phyloP scores from a whole-genome alignment of 1,284 basidiomycete genomes.

The Leccinum pachyderme region DNA sequence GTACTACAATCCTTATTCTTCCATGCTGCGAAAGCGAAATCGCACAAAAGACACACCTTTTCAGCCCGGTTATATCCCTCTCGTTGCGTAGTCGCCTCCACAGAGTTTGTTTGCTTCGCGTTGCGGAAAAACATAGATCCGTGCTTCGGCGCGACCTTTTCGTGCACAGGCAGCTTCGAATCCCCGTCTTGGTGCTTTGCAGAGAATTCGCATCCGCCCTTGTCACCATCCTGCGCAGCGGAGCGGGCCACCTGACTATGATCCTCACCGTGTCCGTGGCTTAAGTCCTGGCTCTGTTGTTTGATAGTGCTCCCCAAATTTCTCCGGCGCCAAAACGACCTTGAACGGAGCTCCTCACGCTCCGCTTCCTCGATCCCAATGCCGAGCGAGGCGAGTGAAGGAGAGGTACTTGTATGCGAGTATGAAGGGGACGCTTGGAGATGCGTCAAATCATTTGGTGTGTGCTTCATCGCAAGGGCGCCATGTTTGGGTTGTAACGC shows the following conservation, averaged over 20 bases:
- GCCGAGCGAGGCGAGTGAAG: conserved; percentile 21
- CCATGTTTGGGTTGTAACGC: neutral
- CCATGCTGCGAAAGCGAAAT: neutral
- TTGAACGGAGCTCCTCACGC: conserved; percentile 22
- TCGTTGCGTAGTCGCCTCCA: conserved; percentile 13
- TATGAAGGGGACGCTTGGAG: conserved; percentile 13
- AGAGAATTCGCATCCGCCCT: neutral
- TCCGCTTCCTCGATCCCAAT: conserved; percentile 28
- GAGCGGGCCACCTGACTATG: neutral
- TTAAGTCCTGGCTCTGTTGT: conserved; percentile 6
- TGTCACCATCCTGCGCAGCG: neutral
- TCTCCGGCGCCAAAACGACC: conserved; percentile 18
- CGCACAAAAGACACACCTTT: conserved; percentile 8
- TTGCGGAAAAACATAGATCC: conserved; percentile 17
- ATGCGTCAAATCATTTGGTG: neutral
- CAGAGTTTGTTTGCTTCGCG: conserved; percentile 7
- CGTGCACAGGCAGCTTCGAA: neutral
- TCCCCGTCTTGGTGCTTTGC: neutral
- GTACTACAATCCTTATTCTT: conserved; percentile 10
- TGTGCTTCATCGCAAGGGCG: neutral
- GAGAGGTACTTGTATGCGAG: conserved; percentile 18
- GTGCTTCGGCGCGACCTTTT: conserved; percentile 13
- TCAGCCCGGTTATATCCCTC: conserved; percentile 23
- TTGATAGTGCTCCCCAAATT: conserved; percentile 13
- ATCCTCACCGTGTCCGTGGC: neutral